Evolutionary conservation across 148 eudicot species (phyloP).

Genomic region (Rhododendron simsii): DNA sequence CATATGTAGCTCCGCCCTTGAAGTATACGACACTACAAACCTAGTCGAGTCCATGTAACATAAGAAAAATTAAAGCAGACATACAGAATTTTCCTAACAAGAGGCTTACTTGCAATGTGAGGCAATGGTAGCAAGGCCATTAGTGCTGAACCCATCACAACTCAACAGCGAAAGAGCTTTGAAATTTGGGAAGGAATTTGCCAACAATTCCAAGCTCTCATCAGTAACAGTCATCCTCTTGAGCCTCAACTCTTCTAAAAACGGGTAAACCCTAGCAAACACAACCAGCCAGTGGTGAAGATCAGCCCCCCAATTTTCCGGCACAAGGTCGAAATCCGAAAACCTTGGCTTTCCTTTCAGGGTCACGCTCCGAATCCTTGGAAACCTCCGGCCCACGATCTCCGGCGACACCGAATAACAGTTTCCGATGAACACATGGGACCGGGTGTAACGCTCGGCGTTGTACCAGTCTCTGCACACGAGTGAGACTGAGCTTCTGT

Average conservation of each 20-base stretch:
- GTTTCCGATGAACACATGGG: conserved; percentile 64
- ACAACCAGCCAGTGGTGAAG: conserved; percentile 61
- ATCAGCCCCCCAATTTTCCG: conserved; percentile 81
- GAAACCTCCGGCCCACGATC: conserved; percentile 63
- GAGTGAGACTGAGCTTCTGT: conserved; percentile 62
- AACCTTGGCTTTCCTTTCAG: conserved; percentile 80
- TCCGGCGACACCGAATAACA: conserved; percentile 82
- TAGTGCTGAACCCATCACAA: conserved; percentile 83
- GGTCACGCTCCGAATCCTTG: conserved; percentile 53
- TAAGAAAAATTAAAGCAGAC: not conserved
- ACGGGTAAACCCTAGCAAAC: conserved; percentile 54
- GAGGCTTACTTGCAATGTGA: conserved; percentile 70
- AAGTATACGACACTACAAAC: not conserved
- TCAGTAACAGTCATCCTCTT: conserved; percentile 78
- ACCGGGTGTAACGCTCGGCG: conserved; percentile 74
- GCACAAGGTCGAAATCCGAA: conserved; percentile 78
- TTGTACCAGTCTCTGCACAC: conserved; percentile 86
- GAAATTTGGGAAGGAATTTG: conserved; percentile 45
- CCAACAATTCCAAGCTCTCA: conserved; percentile 73
- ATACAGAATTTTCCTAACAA: not conserved
- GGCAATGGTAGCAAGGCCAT: conserved; percentile 73
- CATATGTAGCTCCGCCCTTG: not conserved
- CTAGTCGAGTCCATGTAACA: not conserved
- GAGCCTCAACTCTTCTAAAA: conserved; percentile 76
- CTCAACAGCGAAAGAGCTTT: conserved; percentile 60